A percentile compares a stretch with the other conserved stretches of the same genome.
phyloP scores from a whole-genome alignment of 139 green algal species.

The Pseudopediastrum boryanum region DNA sequence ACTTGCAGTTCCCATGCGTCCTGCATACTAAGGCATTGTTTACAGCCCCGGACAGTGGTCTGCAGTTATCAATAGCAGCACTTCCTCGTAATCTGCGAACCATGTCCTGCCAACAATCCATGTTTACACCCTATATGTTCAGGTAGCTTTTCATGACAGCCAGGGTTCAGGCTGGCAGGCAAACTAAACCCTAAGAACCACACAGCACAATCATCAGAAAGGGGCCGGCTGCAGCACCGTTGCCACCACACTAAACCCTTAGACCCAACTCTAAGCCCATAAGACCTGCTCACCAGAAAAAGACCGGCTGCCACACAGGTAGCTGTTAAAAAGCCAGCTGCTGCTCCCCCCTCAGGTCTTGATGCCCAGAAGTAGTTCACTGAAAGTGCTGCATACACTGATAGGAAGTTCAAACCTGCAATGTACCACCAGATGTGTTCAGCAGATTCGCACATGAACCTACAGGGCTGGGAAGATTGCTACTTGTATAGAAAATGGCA shows the following conservation, averaged over 20 bases:
- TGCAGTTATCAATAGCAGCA: no score
- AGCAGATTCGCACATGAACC: neutral
- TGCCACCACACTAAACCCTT: neutral
- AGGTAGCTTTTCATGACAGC: neutral
- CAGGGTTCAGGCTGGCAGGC: neutral
- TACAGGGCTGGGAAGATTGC: neutral
- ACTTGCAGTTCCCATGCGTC: no score
- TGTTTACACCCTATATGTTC: no score
- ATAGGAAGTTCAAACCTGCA: slow-evolving; percentile 69
- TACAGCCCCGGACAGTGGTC: no score
- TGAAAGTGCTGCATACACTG: slow-evolving; percentile 56
- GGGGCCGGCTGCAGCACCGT: neutral
- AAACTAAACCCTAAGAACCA: neutral
- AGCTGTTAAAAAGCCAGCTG: neutral
- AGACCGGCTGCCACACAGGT: slow-evolving; percentile 8
- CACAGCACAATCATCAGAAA: neutral
- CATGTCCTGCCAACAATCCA: no score
- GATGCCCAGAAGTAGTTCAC: slow-evolving; percentile 3
- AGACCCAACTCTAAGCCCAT: neutral
- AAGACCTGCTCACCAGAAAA: slow-evolving; percentile 51
- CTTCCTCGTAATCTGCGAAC: no score
- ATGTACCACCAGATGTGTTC: neutral
- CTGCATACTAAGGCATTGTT: no score
- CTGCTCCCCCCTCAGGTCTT: no score
- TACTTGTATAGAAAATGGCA: neutral